Percentiles rank a stretch among this genome's conserved stretches.
Conservation (phyloP, 805 yeast species). For the Ogataea trehaloabstinens region DNA sequence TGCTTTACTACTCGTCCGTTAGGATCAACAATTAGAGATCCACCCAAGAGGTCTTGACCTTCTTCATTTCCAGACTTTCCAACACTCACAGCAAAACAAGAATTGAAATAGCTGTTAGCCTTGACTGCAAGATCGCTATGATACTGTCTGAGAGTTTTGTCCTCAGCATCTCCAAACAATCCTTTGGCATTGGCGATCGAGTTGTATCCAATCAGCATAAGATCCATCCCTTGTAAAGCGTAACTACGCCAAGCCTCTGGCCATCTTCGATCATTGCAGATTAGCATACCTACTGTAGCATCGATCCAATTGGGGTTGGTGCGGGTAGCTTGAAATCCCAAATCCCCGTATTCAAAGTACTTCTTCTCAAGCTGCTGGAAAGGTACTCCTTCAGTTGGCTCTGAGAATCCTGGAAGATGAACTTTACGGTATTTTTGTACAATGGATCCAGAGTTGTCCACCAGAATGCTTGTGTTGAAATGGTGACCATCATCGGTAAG, state of each 20-base stretch:
- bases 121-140: slow-evolving; percentile 8
- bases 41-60: slow-evolving; percentile 9
- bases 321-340: slow-evolving; percentile 34
- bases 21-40: slow-evolving; percentile 8
- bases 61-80: slow-evolving; percentile 11
- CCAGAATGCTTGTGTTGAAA: slow-evolving; percentile 34
- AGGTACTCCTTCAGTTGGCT: slow-evolving; percentile 27
- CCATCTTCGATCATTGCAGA: slow-evolving; percentile 41
- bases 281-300: slow-evolving; percentile 34
- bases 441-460: slow-evolving; percentile 31
- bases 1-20: slow-evolving; percentile 6
- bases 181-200: slow-evolving; percentile 15
- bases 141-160: slow-evolving; percentile 4
- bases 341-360: slow-evolving; percentile 34
- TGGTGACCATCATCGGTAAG: slow-evolving; percentile 37
- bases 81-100: slow-evolving; percentile 6
- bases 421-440: slow-evolving; percentile 37
- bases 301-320: slow-evolving; percentile 24
- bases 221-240: slow-evolving; percentile 37
- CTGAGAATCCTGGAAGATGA: slow-evolving; percentile 37
- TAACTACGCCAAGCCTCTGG: slow-evolving; percentile 39
- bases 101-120: slow-evolving; percentile 9
- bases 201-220: slow-evolving; percentile 35
- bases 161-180: neutral
- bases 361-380: slow-evolving; percentile 36